Evolutionary conservation across 2,329 filamentous ascomycete genomes (phyloP).

Genomic region (Trichoderma sp.): DNA sequence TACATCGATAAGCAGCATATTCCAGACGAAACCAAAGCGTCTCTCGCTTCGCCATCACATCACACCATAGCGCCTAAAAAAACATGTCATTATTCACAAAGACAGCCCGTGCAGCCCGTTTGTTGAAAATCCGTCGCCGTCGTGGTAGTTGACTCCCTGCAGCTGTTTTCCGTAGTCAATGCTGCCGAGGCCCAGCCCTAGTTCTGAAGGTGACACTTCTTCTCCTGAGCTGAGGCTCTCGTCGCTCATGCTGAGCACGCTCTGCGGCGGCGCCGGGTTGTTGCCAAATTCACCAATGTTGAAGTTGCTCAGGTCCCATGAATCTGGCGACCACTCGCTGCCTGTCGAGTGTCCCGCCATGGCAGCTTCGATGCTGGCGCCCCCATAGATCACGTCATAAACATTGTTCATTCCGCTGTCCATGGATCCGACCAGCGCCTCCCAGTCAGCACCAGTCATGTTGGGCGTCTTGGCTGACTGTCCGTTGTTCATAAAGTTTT

Average conservation of each 20-base stretch:
- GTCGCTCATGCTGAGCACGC: conserved; percentile 55
- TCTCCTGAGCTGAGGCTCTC: conserved; percentile 57
- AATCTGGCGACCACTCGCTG: conserved; percentile 54
- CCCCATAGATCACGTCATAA: conserved; percentile 79
- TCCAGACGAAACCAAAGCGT: not conserved
- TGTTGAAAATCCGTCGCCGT: conserved; percentile 6
- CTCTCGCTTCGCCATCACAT: conserved; percentile 9
- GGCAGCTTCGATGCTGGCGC: conserved; percentile 50
- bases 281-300: conserved; percentile 48
- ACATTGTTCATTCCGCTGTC: conserved; percentile 79
- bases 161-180: conserved; percentile 34
- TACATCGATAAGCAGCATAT: not conserved
- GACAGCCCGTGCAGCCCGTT: conserved; percentile 12
- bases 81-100: conserved; percentile 6
- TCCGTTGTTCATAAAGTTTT: conserved; percentile 21
- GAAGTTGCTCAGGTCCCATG: conserved; percentile 54
- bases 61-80: conserved; percentile 12
- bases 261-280: conserved; percentile 46
- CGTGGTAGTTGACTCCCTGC: conserved; percentile 14
- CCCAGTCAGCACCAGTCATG: conserved; percentile 72
- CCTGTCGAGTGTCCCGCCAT: conserved; percentile 39
- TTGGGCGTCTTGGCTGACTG: conserved; percentile 35
- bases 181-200: conserved; percentile 43
- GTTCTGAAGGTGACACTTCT: conserved; percentile 46
- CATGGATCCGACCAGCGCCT: conserved; percentile 73